These are phyloP conservation scores for Penicillium italicum DNA, from an alignment of 2,329 filamentous ascomycete genomes.

Conservation along the genomic window DNA sequence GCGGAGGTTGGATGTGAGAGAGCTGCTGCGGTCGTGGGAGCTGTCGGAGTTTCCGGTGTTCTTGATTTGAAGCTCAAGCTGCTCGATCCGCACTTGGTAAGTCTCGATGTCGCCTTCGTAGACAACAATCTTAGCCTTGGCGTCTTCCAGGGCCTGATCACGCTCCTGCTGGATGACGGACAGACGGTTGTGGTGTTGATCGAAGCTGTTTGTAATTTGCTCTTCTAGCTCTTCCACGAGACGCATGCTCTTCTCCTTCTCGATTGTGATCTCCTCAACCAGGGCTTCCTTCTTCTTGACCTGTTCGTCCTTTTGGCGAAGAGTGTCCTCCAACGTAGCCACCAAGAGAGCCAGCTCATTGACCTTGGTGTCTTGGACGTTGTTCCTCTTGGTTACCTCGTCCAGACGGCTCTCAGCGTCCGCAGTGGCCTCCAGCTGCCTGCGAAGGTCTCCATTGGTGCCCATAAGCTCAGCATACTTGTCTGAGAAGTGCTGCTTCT, in stretches of 20 bases:
- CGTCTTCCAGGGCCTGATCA: conserved; percentile 72
- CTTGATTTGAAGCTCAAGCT: conserved; percentile 60
- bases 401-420: conserved; percentile 36
- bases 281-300: conserved; percentile 47
- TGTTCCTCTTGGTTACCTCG: conserved; percentile 39
- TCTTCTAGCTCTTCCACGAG: conserved; percentile 95
- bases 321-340: conserved; percentile 45
- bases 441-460: conserved; percentile 38
- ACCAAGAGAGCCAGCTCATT: conserved; percentile 53
- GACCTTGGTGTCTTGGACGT: conserved; percentile 55
- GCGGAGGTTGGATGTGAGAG: conserved; percentile 66
- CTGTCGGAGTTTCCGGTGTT: conserved; percentile 34
- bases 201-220: conserved; percentile 90
- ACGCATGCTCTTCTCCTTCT: conserved; percentile 86
- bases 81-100: conserved; percentile 54
- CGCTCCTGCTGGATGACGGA: conserved; percentile 76
- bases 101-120: conserved; percentile 66
- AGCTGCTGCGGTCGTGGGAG: conserved; percentile 55
- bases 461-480: conserved; percentile 43
- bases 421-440: conserved; percentile 37
- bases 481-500: conserved; percentile 43
- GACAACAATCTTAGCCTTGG: conserved; percentile 59
- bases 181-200: conserved; percentile 88
- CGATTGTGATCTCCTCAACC: conserved; percentile 52
- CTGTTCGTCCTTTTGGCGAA: conserved; percentile 43